Base-by-base conservation (phyloP, 2,329 filamentous ascomycete genomes). In the Rhinocladiella similis region DNA sequence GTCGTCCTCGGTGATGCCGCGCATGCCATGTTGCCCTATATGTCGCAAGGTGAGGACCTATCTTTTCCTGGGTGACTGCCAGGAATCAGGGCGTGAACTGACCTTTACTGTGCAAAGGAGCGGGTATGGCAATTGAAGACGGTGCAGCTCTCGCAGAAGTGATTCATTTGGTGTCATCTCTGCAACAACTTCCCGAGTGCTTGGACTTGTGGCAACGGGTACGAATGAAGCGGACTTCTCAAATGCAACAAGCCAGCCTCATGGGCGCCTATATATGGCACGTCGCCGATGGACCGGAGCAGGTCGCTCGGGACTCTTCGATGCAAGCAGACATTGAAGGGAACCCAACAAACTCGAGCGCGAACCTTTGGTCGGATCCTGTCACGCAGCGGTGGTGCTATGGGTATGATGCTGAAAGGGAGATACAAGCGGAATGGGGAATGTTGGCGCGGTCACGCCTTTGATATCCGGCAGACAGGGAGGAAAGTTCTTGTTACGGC, bases 281-380 rank as follows among this genome's bases (percentile, higher is more conserved):
- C 63, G 75, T 78, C 41, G 54, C 69, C 0, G 76, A 79, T 56
- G 76, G 77, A 0, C 71, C 73, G 0, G 57, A 69, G 41, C 77
- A 78, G 63, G 45, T 66, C 53, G 75, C 75, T 0, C 64, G 77
- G 25, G 77, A 79, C 57, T 66, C 53, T 5, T 74, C 71, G 0
- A 78, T 77, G 73, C 25, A 54, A 1, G 65, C 72, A 0, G 77
- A 80, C 53, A 71, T 75, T 0, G 64, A 72, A 13, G 74, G 74
- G 0, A 45, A 56, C 12, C 64, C 62, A 0, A 77, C 76, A 42
- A 42, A 60, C 1, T 66, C 68, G 38, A 80, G 76, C 45, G 66
- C 76, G 0, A 80, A 80, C 51, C 76, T 79, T 64, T 80, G 76
- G 76, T 76, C 71, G 47, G 77, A 80, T 63, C 76, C 75, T 0